phyloP scores from a whole-genome alignment of 805 yeast genomes.

The Yamadazyma olivae region DNA sequence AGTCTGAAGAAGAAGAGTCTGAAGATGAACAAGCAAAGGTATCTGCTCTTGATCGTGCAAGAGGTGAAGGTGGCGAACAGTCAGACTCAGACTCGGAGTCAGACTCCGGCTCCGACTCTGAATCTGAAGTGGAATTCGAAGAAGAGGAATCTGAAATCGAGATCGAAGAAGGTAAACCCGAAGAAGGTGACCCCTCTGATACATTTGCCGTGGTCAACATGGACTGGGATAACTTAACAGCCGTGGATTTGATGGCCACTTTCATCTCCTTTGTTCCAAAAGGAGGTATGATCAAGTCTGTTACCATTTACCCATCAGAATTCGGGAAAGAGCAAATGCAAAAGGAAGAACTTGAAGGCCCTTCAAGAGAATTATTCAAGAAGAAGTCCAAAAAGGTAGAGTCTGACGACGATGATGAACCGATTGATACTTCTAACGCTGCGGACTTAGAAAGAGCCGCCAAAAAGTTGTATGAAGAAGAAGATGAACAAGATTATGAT shows the following conservation, averaged over 20 bases:
- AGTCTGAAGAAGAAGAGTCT: slow-evolving; percentile 19
- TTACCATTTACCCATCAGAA: slow-evolving; percentile 81
- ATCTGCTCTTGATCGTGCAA: slow-evolving; percentile 48
- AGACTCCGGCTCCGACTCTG: slow-evolving; percentile 31
- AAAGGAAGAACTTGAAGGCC: slow-evolving; percentile 87
- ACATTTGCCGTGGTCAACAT: slow-evolving; percentile 89
- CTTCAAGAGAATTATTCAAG: slow-evolving; percentile 79
- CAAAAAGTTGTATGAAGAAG: slow-evolving; percentile 73
- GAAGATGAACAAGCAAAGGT: slow-evolving; percentile 9
- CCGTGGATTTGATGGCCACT: slow-evolving; percentile 86
- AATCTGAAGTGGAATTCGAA: slow-evolving; percentile 42
- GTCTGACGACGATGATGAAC: slow-evolving; percentile 32
- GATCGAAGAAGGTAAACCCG: slow-evolving; percentile 59
- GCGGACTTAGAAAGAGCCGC: slow-evolving; percentile 57
- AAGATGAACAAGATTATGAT: slow-evolving; percentile 78
- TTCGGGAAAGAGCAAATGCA: slow-evolving; percentile 92
- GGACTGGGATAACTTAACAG: slow-evolving; percentile 95
- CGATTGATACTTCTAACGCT: slow-evolving; percentile 45
- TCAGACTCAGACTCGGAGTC: slow-evolving; percentile 1
- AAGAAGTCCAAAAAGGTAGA: slow-evolving; percentile 36
- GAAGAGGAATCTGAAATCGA: slow-evolving; percentile 55
- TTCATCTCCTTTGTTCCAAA: slow-evolving; percentile 86
- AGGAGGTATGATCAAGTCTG: slow-evolving; percentile 84
- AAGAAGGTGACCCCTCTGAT: slow-evolving; percentile 80
- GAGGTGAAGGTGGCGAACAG: slow-evolving; percentile 50